Conservation (phyloP, 805 yeast species). For the Cyberlindnera xishuangbannaensis region DNA sequence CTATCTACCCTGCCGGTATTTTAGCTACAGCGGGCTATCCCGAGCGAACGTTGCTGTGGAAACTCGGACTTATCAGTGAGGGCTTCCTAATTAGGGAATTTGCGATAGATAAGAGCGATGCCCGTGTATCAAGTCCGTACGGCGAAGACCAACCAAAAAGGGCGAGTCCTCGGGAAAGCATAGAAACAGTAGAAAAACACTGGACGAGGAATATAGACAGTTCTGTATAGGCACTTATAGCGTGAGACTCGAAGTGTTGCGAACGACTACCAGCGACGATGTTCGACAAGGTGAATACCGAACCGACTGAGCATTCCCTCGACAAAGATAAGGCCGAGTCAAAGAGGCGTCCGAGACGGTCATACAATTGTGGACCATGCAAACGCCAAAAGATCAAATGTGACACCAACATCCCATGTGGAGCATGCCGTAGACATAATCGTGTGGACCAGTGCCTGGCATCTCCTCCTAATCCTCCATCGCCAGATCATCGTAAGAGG, state of each 20-base stretch:
- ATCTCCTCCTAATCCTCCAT: constrained; percentile 41
- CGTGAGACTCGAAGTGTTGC: too few relatives aligned
- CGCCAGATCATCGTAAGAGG: constrained; percentile 29
- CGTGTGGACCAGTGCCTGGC: constrained; percentile 33
- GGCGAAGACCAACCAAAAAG: background rate
- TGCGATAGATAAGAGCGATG: constrained; percentile 8
- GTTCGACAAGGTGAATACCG: too few relatives aligned
- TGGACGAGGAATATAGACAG: too few relatives aligned
- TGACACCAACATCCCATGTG: constrained; percentile 43
- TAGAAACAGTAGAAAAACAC: too few relatives aligned
- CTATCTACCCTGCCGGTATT: background rate
- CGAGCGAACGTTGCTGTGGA: constrained; percentile 5
- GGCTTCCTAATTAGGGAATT: constrained; percentile 6
- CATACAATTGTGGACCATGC: constrained; percentile 55
- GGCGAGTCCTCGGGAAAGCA: too few relatives aligned
- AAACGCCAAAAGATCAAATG: constrained; percentile 48
- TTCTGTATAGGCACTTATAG: too few relatives aligned
- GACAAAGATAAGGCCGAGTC: constrained; percentile 2
- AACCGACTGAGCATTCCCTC: background rate
- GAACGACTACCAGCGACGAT: too few relatives aligned
- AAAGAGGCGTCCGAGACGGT: constrained; percentile 35
- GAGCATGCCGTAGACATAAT: constrained; percentile 36
- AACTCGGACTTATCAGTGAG: constrained; percentile 16
- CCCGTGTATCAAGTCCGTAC: background rate
- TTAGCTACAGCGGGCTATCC: background rate